Base-by-base conservation (phyloP, 176 grass and related monocot species). In the Cenchrus fungigraminus region DNA sequence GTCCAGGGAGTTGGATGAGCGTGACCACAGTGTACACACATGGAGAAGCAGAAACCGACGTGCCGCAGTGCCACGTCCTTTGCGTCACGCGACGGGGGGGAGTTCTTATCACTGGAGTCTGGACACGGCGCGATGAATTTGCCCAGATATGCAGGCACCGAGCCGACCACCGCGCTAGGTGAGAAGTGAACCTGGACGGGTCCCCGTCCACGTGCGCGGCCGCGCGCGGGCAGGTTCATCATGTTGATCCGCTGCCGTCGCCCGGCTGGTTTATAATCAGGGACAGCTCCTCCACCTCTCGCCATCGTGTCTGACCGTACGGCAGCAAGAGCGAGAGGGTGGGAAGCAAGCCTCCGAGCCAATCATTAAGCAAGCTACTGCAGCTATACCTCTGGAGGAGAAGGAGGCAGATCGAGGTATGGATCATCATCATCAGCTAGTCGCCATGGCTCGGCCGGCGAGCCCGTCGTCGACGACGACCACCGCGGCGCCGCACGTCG, bases 91-190 rank as follows among this genome's bases (percentile, higher is more conserved):
- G 51, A 86, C 25, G 12, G 22, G 31, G 22, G 31, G 50, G 37
- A n/a, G 40, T 28, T 45, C 74, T 2, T 20, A 15, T 51, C 53
- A 25, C 17, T 11, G 22, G 71, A 11, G 0, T n/a, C 56, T 15
- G 73, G 84, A 83, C 88, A 78, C 65, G 61, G 10, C 5, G 20
- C 70, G 79, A 89, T 85, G 86, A 81, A 84, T 80, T 62, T 88
- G 67, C 59, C 86, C 73, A 12, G 47, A 6, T 68, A 79, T 32
- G 58, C 83, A 64, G 76, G 47, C 57, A 42, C 64, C 20, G 65
- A 12, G 58, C 40, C 46, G 72, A 4, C 19, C 73, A 8, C 34
- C 20, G 47, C 13, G 51, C 4, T 40, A 1, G 9, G 17, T 11
- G 7, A 54, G 47, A 8, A 52, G 20, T 57, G 84, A 90, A 90